These are phyloP conservation scores for Xylaria hypoxylon DNA, from an alignment of 2,329 filamentous ascomycete species.

Conservation along the genomic window DNA sequence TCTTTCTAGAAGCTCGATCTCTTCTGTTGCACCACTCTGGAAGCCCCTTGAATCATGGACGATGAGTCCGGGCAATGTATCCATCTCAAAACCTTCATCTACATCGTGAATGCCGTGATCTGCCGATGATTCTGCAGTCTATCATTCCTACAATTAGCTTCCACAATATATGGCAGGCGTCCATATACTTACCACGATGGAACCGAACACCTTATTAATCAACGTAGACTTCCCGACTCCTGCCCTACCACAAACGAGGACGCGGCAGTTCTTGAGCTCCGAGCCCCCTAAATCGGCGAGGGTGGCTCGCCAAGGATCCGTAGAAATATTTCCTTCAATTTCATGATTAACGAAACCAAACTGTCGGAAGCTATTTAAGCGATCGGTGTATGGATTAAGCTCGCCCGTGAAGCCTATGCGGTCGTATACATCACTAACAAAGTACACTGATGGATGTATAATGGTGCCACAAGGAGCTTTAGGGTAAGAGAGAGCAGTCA, in stretches of 20 bases:
- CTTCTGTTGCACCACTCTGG: constrained; percentile 43
- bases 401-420: constrained; percentile 37
- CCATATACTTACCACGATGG: constrained; percentile 38
- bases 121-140: constrained; percentile 44
- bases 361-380: constrained; percentile 38
- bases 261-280: constrained; percentile 41
- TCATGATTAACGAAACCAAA: constrained; percentile 36
- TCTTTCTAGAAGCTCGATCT: constrained; percentile 43
- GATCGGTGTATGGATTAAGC: constrained; percentile 37
- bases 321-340: constrained; percentile 28
- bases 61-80: constrained; percentile 45
- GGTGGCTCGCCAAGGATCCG: constrained; percentile 42
- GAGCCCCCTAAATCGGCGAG: constrained; percentile 38
- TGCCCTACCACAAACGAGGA: constrained; percentile 47
- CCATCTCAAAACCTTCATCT: constrained; percentile 47
- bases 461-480: constrained; percentile 42
- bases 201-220: constrained; percentile 47
- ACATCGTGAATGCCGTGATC: constrained; percentile 47
- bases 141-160: constrained; percentile 24
- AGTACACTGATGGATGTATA: constrained; percentile 44
- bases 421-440: constrained; percentile 42
- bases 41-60: constrained; percentile 49
- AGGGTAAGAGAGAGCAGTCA: constrained; percentile 5
- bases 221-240: constrained; percentile 48
- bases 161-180: background rate